Conservation (phyloP, 805 yeast genomes). For the Sugiyamaella americana region DNA sequence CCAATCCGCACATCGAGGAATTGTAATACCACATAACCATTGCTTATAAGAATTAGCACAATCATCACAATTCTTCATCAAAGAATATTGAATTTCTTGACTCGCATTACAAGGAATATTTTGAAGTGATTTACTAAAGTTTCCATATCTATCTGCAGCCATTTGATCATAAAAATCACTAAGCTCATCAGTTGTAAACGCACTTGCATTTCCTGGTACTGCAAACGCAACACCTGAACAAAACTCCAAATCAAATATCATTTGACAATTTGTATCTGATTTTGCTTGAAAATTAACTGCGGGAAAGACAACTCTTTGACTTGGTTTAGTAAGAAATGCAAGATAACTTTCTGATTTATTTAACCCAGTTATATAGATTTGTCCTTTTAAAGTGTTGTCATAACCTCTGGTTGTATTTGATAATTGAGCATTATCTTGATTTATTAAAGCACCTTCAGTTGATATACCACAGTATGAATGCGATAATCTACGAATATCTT, state of each 20-base stretch:
- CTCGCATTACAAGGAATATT: slow-evolving; percentile 68
- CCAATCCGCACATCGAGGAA: slow-evolving; percentile 72
- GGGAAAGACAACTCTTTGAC: slow-evolving; percentile 52
- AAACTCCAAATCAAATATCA: slow-evolving; percentile 68
- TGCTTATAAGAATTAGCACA: slow-evolving; percentile 66
- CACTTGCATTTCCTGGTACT: slow-evolving; percentile 54
- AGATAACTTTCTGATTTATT: slow-evolving; percentile 55
- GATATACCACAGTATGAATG: slow-evolving; percentile 68
- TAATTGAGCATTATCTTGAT: slow-evolving; percentile 29
- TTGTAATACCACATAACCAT: slow-evolving; percentile 86
- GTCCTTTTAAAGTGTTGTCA: slow-evolving; percentile 43
- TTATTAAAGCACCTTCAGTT: slow-evolving; percentile 41
- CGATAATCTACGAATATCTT: slow-evolving; percentile 7
- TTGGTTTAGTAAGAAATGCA: slow-evolving; percentile 56
- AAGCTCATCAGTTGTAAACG: slow-evolving; percentile 34
- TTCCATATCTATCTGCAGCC: slow-evolving; percentile 50
- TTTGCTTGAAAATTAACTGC: slow-evolving; percentile 48
- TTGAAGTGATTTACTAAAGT: slow-evolving; percentile 70
- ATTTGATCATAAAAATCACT: slow-evolving; percentile 54
- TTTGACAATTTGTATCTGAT: slow-evolving; percentile 58
- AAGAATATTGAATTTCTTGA: slow-evolving; percentile 61
- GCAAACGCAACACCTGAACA: slow-evolving; percentile 82
- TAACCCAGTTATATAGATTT: slow-evolving; percentile 56
- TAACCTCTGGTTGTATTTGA: slow-evolving; percentile 41
- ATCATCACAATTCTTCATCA: slow-evolving; percentile 63